Base-by-base conservation (phyloP, 2,329 filamentous ascomycete species). In the Aureobasidium mangrovei region DNA sequence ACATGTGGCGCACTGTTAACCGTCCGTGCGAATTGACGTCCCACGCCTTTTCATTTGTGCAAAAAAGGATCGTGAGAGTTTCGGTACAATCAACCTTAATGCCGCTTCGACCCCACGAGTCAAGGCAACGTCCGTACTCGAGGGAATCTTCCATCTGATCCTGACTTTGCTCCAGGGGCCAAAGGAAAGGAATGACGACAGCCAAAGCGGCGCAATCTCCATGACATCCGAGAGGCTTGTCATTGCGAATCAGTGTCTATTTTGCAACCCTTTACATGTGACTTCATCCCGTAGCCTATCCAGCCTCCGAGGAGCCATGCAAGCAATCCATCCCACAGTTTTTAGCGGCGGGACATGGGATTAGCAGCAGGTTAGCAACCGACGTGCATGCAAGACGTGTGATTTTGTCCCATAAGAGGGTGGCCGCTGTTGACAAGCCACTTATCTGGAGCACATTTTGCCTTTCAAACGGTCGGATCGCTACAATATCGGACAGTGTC, bases 51-150 rank as follows among this genome's bases (percentile, higher is more conserved):
- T 54, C 31, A 54, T 41, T 54, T 44, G 36, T 48, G 26, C 33
- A 18, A 35, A 47, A 42, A 48, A 42, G 43, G 43, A 54, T 40
- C 28, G 33, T 35, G 35, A 44, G 42, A 38, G 44, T 44, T 54
- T 54, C 53, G 53, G 53, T 42, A 40, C 53, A 31, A 43, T 35
- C 53, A 54, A 54, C 53, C 44, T 54, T 40, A 45, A 33, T 53
- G 12, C 40, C 38, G 47, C 47, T 41, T 35, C 38, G 38, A 41
- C 36, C 39, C 24, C 27, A 24, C 49, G 49, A 53, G 39, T 53
- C 49, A 53, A 44, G 39, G 26, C 31, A 31, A 28, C 32, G 32
- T 10, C 10, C 31, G 18, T 42, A 28, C 35, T 18, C 18, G 18
- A 18, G 18, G 29, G 38, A 42, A 28, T 10, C 38, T 49, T 42